Evolutionary conservation across 208 protist species (phyloP).

Genomic region (Trypanosoma congolense): DNA sequence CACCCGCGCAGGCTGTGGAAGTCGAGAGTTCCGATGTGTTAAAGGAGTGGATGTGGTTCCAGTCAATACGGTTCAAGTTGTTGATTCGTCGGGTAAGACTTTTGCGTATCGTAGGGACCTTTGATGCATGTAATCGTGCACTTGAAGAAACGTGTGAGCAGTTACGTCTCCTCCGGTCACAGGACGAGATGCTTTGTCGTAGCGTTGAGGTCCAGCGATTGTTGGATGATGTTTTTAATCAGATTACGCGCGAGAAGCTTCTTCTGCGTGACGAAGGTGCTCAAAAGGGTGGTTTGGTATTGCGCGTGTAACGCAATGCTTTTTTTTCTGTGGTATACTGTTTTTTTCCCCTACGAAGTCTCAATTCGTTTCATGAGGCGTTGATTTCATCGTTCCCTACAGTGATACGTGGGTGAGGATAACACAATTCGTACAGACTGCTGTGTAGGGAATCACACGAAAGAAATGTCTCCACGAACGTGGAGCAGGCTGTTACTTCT

Average conservation of each 20-base stretch:
- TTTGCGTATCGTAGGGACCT: slow-evolving; percentile 3
- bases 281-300: slow-evolving; percentile 9
- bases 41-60: slow-evolving; percentile 18
- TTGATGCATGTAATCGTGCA: slow-evolving; percentile 13
- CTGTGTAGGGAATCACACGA: too few relatives aligned
- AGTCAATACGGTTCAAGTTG: slow-evolving; percentile 24
- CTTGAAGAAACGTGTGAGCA: slow-evolving; percentile 15
- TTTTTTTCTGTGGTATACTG: too few relatives aligned
- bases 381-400: too few relatives aligned
- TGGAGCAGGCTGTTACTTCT: too few relatives aligned
- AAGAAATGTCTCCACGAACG: too few relatives aligned
- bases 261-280: slow-evolving; percentile 11
- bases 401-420: too few relatives aligned
- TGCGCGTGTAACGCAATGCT: slow-evolving; percentile 25
- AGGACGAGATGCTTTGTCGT: background rate
- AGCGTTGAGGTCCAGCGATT: background rate
- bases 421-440: too few relatives aligned
- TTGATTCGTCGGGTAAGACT: slow-evolving; percentile 18
- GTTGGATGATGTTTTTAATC: slow-evolving; percentile 12
- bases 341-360: too few relatives aligned
- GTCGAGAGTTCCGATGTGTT: background rate
- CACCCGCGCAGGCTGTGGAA: background rate
- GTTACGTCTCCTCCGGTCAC: slow-evolving; percentile 8
- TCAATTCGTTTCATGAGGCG: too few relatives aligned
- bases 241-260: slow-evolving; percentile 10